Evolutionary conservation across 768 basidiomycete species (phyloP).

Genomic region (Russula olivacea): DNA sequence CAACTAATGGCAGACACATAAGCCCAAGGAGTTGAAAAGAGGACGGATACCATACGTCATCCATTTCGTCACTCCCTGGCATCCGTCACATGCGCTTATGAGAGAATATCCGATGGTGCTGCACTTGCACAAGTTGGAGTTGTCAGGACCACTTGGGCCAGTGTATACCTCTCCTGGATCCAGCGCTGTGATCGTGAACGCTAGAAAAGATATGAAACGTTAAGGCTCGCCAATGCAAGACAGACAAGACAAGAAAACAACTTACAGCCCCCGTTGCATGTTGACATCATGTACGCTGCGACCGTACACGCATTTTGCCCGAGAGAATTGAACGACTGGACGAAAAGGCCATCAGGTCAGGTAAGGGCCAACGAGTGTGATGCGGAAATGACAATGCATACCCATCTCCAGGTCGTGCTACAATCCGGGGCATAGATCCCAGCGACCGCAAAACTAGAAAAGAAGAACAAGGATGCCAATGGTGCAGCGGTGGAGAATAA

Average conservation of each 20-base stretch:
- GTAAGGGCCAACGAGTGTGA: neutral
- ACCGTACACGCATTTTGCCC: neutral
- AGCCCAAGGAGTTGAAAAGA: neutral
- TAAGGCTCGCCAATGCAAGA: neutral
- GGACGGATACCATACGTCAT: neutral
- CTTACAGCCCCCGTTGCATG: neutral
- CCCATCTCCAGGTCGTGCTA: neutral
- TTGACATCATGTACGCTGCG: neutral
- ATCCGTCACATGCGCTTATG: slow-evolving; percentile 7
- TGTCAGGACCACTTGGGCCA: neutral
- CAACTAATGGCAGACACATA: neutral
- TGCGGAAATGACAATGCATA: neutral
- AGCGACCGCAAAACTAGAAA: neutral
- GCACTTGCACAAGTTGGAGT: neutral
- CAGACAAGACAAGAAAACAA: neutral
- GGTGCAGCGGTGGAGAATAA: neutral
- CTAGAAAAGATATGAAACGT: neutral
- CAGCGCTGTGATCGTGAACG: neutral
- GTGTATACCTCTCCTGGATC: neutral
- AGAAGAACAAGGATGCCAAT: neutral
- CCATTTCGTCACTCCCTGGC: neutral
- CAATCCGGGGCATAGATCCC: neutral
- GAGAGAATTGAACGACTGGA: neutral
- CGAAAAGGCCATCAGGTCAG: neutral
- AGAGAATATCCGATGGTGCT: neutral